phyloP scores from a whole-genome alignment of 148 eudicot genomes.

The Camellia japonica region DNA sequence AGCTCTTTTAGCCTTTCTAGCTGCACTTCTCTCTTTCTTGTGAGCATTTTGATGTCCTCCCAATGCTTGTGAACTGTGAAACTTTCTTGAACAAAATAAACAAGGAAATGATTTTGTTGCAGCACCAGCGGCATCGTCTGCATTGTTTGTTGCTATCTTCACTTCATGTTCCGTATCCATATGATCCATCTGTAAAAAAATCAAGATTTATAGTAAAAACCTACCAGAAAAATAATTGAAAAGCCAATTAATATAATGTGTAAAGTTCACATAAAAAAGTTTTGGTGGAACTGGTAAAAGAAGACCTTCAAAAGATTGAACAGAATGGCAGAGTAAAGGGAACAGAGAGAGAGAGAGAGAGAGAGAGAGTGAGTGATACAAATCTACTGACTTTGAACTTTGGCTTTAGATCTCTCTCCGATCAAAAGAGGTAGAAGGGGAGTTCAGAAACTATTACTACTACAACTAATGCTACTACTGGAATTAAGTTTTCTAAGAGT shows the following conservation, averaged over 20 bases:
- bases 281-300: background rate
- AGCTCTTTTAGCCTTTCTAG: slow-evolving; percentile 49
- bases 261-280: background rate
- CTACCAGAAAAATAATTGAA: background rate
- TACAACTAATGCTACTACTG: too few relatives aligned
- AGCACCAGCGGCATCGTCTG: background rate
- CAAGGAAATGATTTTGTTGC: slow-evolving; percentile 63
- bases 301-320: slow-evolving; percentile 1
- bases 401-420: background rate
- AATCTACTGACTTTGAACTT: background rate
- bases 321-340: slow-evolving; percentile 21
- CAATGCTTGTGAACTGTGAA: slow-evolving; percentile 89
- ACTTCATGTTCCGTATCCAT: slow-evolving; percentile 45
- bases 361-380: too few relatives aligned
- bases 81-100: slow-evolving; percentile 77
- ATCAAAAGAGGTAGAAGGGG: background rate
- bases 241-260: too few relatives aligned
- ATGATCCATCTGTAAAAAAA: background rate
- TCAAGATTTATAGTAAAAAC: background rate
- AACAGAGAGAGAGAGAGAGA: background rate
- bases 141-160: background rate
- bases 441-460: slow-evolving; percentile 9
- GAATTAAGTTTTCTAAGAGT: slow-evolving; percentile 6
- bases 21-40: slow-evolving; percentile 80
- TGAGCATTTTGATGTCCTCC: slow-evolving; percentile 99